Evolutionary conservation across 23 red algal species (phyloP), one percentile per base, ranked within the genome.

Genomic region (Gracilaria vermiculophylla): DNA sequence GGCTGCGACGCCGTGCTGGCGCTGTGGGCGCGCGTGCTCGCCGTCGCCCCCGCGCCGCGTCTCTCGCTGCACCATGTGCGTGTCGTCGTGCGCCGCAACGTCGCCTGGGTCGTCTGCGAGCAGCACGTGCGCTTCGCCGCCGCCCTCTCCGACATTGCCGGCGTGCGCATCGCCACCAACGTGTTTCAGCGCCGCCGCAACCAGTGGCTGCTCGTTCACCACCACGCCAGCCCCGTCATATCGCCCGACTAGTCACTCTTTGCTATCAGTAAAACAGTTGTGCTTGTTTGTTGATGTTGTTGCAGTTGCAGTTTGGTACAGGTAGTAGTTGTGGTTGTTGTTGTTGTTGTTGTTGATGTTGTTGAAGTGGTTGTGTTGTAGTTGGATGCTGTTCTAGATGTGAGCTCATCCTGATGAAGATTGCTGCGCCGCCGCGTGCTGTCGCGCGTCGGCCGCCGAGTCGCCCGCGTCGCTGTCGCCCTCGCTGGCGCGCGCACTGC

Each of bases 141-240:
- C 33, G 78, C 74, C 21, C 32, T 53, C 34, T 21, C 62, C 45
- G 19, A 61, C 5, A 24, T 92, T 15, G 88, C 36, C n/a, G 77
- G 88, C 61, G 65, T 42, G 17, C 39, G 88, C 1, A 51, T 83
- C 8, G 88, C 88, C n/a, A 82, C 78, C 28, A 92, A 92, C 56
- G 52, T 92, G 39, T 92, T 92, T 57, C 88, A 92, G 48, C 45
- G 58, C 8, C 52, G 44, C 0, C 23, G 71, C 35, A 78, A 39
- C 2, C 13, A 24, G 53, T 92, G 88, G 88, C 49, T 76, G 48
- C 44, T 92, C n/a, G 77, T 82, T 29, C 88, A 92, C 36, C 88
- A 91, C 35, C 87, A 92, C 55, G 62, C 88, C 39, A 73, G 60
- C 12, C 77, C 88, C 8, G 52, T 92, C 27, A 62, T 74, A n/a